Conservation (phyloP, 805 yeast genomes). For the Barnettozyma sp. region DNA sequence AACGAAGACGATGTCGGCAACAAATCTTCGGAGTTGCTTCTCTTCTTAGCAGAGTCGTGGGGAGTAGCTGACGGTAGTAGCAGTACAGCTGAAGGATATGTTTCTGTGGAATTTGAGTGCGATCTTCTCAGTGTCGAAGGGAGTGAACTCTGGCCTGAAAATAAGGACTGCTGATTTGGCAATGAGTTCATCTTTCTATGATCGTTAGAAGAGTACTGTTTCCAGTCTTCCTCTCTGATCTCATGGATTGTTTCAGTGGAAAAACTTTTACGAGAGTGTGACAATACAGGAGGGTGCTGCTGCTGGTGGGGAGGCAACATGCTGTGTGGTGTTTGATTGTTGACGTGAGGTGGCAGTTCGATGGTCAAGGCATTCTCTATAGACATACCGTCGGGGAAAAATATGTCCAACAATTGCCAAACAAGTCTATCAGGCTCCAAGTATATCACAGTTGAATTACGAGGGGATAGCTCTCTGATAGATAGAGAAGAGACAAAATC, state of each 20-base stretch:
- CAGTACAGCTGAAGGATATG: constrained; percentile 22
- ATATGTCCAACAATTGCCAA: constrained; percentile 49
- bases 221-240: constrained; percentile 20
- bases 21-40: constrained; percentile 1
- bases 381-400: constrained; percentile 62
- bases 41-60: constrained; percentile 4
- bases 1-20: background rate
- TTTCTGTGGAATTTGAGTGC: constrained; percentile 22
- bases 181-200: constrained; percentile 17
- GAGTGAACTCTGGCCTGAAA: constrained; percentile 13
- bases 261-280: constrained; percentile 9
- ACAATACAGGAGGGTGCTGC: background rate
- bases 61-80: constrained; percentile 20
- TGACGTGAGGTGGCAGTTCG: constrained; percentile 32
- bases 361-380: constrained; percentile 59
- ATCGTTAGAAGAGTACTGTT: constrained; percentile 4
- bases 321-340: constrained; percentile 7
- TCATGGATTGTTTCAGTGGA: constrained; percentile 22
- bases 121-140: constrained; percentile 20
- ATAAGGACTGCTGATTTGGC: constrained; percentile 10
- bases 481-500: constrained; percentile 10
- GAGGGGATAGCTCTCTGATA: constrained; percentile 14
- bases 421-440: constrained; percentile 59
- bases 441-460: constrained; percentile 2
- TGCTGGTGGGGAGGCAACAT: constrained; percentile 1